phyloP scores from a whole-genome alignment of 352 stramenopile species.

The Peronospora destructor region DNA sequence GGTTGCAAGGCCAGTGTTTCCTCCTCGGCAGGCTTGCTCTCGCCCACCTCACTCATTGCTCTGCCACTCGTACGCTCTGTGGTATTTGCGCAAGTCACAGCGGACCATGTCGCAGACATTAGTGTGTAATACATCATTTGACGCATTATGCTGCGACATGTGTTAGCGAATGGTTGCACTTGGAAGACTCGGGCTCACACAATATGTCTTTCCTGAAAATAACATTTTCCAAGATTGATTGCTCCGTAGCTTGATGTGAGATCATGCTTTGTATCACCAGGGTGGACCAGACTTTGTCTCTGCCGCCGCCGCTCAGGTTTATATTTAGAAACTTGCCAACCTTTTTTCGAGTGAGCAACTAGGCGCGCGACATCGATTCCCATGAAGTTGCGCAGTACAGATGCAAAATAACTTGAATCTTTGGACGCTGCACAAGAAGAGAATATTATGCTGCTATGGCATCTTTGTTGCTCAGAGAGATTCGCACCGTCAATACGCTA shows the following conservation, averaged over 20 bases:
- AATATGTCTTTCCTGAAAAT: no score
- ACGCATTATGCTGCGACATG: neutral
- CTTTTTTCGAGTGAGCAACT: constrained; percentile 16
- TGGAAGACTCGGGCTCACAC: neutral
- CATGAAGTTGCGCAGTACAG: constrained; percentile 24
- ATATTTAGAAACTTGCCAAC: constrained; percentile 12
- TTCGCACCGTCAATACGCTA: constrained; percentile 14
- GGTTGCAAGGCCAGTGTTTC: constrained; percentile 4
- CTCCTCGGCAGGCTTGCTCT: constrained; percentile 13
- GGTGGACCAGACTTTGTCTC: no score
- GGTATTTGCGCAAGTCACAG: constrained; percentile 17
- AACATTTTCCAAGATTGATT: no score
- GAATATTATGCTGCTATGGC: constrained; percentile 22
- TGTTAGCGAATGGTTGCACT: no score
- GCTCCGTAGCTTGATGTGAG: no score
- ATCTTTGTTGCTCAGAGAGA: constrained; percentile 42
- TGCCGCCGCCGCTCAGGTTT: constrained; percentile 13
- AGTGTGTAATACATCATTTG: constrained; percentile 4
- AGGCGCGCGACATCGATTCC: constrained; percentile 19
- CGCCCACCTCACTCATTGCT: constrained; percentile 25
- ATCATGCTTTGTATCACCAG: no score
- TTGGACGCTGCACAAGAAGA: constrained; percentile 18
- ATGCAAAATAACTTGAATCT: constrained; percentile 28
- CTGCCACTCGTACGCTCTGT: constrained; percentile 1
- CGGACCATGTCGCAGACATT: constrained; percentile 34